Percentiles rank a stretch among this genome's conserved stretches.
phyloP scores from a whole-genome alignment of 169 alveolate genomes.

The Cryptosporidium andersoni region DNA sequence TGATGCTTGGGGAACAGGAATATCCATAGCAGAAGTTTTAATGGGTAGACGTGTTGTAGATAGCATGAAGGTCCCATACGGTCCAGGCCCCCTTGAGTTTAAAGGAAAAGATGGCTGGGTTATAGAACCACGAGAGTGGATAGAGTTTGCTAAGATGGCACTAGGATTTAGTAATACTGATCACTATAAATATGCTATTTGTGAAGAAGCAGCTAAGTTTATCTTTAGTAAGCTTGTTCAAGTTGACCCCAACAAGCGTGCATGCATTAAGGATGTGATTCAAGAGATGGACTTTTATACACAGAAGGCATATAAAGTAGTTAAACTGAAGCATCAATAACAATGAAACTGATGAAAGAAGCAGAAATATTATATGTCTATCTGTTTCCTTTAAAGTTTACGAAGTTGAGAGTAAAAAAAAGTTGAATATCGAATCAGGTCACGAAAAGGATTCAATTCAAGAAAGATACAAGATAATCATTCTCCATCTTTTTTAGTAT shows the following conservation, averaged over 20 bases:
- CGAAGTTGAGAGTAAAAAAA: no score
- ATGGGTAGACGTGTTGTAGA: slow-evolving; percentile 84
- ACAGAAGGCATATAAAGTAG: slow-evolving; percentile 62
- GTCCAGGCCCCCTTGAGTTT: slow-evolving; percentile 84
- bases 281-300: slow-evolving; percentile 57
- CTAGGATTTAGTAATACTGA: slow-evolving; percentile 40
- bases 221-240: slow-evolving; percentile 65
- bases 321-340: slow-evolving; percentile 24
- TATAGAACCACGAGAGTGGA: slow-evolving; percentile 67
- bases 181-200: slow-evolving; percentile 40
- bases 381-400: no score
- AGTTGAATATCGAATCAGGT: no score
- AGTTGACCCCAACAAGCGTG: slow-evolving; percentile 57
- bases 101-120: slow-evolving; percentile 75
- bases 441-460: no score
- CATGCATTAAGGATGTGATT: slow-evolving; percentile 45
- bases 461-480: no score
- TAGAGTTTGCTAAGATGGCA: slow-evolving; percentile 68
- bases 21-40: slow-evolving; percentile 83
- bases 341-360: background rate
- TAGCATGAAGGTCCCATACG: slow-evolving; percentile 79
- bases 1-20: slow-evolving; percentile 89
- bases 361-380: no score
- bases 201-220: slow-evolving; percentile 67
- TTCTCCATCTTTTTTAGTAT: no score